Conservation (phyloP, 352 stramenopile species). For the Aphanomyces astaci region DNA sequence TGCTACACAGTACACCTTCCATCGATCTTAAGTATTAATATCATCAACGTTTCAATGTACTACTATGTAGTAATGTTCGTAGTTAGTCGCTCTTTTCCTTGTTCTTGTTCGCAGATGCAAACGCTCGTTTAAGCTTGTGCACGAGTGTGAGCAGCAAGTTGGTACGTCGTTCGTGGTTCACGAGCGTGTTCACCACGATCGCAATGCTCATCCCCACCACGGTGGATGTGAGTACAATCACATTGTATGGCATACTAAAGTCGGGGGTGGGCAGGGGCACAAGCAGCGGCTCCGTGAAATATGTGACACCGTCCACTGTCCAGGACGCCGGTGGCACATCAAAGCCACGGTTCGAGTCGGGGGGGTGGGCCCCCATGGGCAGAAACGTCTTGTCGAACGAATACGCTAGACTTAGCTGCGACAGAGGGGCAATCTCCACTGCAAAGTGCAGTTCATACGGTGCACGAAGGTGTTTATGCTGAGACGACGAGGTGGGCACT, state of each 20-base stretch:
- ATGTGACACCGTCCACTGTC: conserved; percentile 27
- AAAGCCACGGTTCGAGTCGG: conserved; percentile 81
- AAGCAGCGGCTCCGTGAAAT: conserved; percentile 76
- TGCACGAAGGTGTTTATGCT: conserved; percentile 1
- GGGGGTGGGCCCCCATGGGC: conserved; percentile 69
- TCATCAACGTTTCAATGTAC: too few species aligned
- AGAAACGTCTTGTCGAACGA: conserved; percentile 81
- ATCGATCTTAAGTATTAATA: too few species aligned
- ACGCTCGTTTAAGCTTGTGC: too few species aligned
- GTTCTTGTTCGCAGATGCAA: neutral
- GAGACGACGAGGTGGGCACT: conserved; percentile 49
- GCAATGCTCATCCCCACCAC: conserved; percentile 79
- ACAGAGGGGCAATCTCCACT: conserved; percentile 35
- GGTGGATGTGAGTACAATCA: conserved; percentile 87
- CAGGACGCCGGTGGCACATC: conserved; percentile 34
- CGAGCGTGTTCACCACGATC: conserved; percentile 74
- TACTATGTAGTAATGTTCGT: too few species aligned
- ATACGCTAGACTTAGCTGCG: conserved; percentile 43
- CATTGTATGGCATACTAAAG: conserved; percentile 88
- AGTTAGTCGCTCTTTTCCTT: conserved; percentile 8
- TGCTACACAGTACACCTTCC: too few species aligned
- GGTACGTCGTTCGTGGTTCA: conserved; percentile 30
- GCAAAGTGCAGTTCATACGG: conserved; percentile 57
- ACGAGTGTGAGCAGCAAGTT: conserved; percentile 13
- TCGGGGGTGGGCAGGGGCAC: conserved; percentile 77